These are phyloP conservation scores for Serendipita vermifera DNA, from an alignment of 768 basidiomycete genomes.

Conservation along the genomic window DNA sequence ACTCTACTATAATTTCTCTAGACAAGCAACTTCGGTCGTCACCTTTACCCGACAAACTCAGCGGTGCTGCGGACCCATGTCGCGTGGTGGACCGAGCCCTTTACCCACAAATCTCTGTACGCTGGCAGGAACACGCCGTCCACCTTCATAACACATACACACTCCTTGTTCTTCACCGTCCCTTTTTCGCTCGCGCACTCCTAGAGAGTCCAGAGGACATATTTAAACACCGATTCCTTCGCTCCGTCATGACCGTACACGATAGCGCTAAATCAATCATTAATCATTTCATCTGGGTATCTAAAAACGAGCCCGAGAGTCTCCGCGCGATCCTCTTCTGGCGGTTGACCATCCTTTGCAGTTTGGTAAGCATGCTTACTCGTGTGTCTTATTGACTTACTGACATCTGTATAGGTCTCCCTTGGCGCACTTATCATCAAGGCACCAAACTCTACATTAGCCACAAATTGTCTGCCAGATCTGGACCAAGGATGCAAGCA, in stretches of 20 bases:
- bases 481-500: not conserved
- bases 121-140: not conserved
- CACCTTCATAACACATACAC: not conserved
- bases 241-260: constrained; percentile 5
- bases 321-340: not conserved
- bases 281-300: not conserved
- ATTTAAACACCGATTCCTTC: constrained; percentile 7
- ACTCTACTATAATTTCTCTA: not conserved
- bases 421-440: not conserved
- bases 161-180: constrained; percentile 5
- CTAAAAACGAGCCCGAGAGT: not conserved
- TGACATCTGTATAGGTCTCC: not conserved
- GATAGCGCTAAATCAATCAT: not conserved
- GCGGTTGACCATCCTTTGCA: not conserved
- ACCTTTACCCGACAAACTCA: not conserved
- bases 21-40: not conserved
- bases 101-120: not conserved
- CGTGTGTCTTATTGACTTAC: not conserved
- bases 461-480: not conserved
- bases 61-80: not conserved
- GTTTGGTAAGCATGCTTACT: not conserved
- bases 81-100: not conserved
- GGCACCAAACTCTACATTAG: not conserved
- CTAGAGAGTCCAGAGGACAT: not conserved
- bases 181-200: constrained; percentile 5